phyloP scores from a whole-genome alignment of 805 yeast species.

The Maudiozyma serrabonitensis region DNA sequence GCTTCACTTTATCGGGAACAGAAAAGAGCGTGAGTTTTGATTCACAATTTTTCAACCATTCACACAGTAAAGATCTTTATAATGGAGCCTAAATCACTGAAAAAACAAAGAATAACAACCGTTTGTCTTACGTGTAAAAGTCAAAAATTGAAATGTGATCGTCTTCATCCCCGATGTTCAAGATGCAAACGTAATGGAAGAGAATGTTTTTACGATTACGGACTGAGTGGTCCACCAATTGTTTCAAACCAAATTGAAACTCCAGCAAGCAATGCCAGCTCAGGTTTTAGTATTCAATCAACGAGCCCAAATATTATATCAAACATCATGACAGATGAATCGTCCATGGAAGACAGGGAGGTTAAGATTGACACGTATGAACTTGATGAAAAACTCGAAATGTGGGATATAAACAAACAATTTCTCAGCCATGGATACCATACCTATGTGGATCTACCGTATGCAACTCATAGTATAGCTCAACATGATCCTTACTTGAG shows the following conservation, averaged over 20 bases:
- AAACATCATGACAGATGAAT: not conserved
- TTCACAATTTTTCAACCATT: no score
- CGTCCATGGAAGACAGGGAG: not conserved
- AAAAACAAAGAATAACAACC: slow-evolving; percentile 1
- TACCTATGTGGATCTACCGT: slow-evolving; percentile 7
- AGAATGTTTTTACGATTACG: not conserved
- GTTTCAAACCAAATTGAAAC: not conserved
- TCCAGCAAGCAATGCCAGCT: not conserved
- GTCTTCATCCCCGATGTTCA: slow-evolving; percentile 8
- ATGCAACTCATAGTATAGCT: slow-evolving; percentile 6
- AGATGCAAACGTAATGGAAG: slow-evolving; percentile 4
- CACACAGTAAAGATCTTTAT: not conserved
- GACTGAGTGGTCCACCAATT: not conserved
- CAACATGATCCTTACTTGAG: slow-evolving; percentile 7
- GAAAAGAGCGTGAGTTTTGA: no score
- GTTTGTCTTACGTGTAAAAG: slow-evolving; percentile 7
- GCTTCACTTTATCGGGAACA: no score
- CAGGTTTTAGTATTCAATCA: not conserved
- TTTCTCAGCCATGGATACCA: slow-evolving; percentile 3
- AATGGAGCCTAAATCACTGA: not conserved
- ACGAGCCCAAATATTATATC: not conserved
- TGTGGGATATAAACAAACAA: slow-evolving; percentile 8
- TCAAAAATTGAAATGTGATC: slow-evolving; percentile 10
- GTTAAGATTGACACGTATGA: not conserved
- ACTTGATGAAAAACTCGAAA: not conserved